Base-by-base conservation (phyloP, 257 asterid species). In the Perilla frutescens region DNA sequence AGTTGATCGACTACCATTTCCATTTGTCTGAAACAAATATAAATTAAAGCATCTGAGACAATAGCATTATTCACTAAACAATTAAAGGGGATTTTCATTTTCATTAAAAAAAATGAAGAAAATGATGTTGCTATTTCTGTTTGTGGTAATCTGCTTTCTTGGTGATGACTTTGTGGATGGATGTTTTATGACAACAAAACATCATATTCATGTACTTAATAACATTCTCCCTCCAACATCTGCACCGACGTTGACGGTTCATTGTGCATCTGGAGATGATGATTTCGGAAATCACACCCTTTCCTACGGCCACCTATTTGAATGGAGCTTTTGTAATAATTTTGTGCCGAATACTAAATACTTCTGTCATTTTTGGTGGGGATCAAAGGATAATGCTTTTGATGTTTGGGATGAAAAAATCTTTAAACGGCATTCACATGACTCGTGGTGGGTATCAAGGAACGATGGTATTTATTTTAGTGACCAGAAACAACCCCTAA, bases 331-430 rank as follows among this genome's bases (percentile, higher is more conserved):
- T 8, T 72, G 77, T n/a, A 0, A 11, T 2, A 51, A 40, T 20
- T 3, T 62, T 14, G 0, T 34, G 1, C 68, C 61, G 4, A 47
- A 1, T 3, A 71, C 57, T 2, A 3, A 20, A 20, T 57, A 13
- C 37, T 26, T 45, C 15, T 57, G 49, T n/a, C 59, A 32, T 34
- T 14, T 57, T 4, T 71, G 59, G 67, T 70, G 67, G 75, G 75
- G 26, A 4, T 1, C 37, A 10, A 70, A 44, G 12, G 37, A 44
- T 0, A 32, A 11, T 8, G 47, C 57, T 29, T 70, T 70, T 3
- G 66, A 41, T 1, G 75, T 48, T 12, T 70, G 8, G 10, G 13
- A 65, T 4, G 29, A 60, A 37, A 51, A 6, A 14, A 0, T 5
- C 2, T 14, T 14, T 4, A 34, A 2, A 2, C 3, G 4, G 37